phyloP scores from a whole-genome alignment of 1,139 yeast genomes.

The Magnusiomyces paraingens region DNA sequence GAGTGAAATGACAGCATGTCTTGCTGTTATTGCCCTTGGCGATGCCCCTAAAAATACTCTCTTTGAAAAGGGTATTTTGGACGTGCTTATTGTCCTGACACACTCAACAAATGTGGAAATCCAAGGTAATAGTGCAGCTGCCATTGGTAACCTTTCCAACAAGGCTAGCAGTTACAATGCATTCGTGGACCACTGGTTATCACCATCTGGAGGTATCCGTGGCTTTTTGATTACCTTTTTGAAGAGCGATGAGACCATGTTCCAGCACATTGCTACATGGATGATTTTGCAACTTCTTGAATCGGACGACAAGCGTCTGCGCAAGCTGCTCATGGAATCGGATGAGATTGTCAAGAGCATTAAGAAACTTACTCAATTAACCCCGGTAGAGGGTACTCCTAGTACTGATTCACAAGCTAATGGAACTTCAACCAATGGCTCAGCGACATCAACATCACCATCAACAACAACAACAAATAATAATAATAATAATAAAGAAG shows the following conservation, averaged over 20 bases:
- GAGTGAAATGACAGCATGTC: constrained; percentile 93
- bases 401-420: background rate
- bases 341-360: constrained; percentile 32
- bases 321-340: constrained; percentile 30
- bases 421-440: background rate
- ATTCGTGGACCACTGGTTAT: constrained; percentile 71
- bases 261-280: constrained; percentile 98
- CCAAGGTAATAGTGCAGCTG: constrained; percentile 98
- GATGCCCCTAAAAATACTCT: constrained; percentile 88
- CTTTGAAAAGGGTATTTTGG: constrained; percentile 77
- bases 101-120: constrained; percentile 86
- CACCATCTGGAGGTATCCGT: constrained; percentile 78
- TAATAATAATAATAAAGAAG: too few relatives aligned
- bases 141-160: constrained; percentile 90
- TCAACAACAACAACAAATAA: too few relatives aligned
- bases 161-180: constrained; percentile 78
- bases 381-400: background rate
- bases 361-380: constrained; percentile 27
- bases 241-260: constrained; percentile 84
- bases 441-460: too few relatives aligned
- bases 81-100: constrained; percentile 87
- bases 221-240: constrained; percentile 79
- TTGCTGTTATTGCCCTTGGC: constrained; percentile 93
- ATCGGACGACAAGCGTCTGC: constrained; percentile 69
- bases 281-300: constrained; percentile 89